Conservation (phyloP, 805 yeast genomes). For the Cyberlindnera galapagoensis region DNA sequence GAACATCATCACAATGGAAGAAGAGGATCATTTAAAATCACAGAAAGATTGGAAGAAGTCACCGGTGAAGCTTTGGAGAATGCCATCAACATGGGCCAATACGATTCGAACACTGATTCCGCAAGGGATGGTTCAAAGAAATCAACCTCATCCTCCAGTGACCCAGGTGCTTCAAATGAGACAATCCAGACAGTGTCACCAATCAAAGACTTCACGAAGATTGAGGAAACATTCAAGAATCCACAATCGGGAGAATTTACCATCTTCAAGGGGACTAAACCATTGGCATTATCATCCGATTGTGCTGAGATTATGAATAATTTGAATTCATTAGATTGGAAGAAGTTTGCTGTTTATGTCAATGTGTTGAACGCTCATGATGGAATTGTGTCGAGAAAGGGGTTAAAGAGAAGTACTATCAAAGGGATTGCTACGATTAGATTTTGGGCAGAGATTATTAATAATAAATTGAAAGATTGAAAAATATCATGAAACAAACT, state of each 20-base stretch:
- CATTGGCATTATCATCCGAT: constrained; percentile 30
- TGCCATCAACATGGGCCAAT: constrained; percentile 19
- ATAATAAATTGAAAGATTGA: constrained; percentile 14
- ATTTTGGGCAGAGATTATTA: constrained; percentile 35
- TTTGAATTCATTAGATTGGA: constrained; percentile 65
- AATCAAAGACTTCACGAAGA: background rate
- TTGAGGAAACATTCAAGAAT: constrained; percentile 6
- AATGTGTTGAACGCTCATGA: constrained; percentile 80
- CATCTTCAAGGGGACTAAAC: constrained; percentile 14
- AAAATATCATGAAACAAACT: background rate
- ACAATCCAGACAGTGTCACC: background rate
- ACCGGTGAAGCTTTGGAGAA: constrained; percentile 22
- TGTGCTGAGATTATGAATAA: constrained; percentile 39
- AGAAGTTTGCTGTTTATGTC: constrained; percentile 67
- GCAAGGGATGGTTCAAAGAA: constrained; percentile 3
- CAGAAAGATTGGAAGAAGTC: constrained; percentile 20
- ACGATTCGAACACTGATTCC: constrained; percentile 16
- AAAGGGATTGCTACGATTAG: constrained; percentile 46
- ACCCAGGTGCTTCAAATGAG: background rate
- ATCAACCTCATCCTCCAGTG: too few relatives aligned
- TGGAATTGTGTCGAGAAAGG: constrained; percentile 75
- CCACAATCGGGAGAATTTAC: constrained; percentile 12
- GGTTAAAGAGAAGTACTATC: constrained; percentile 41
- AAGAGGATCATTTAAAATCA: background rate
- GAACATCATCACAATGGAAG: background rate